Conservation (phyloP, 805 yeast genomes). For the Barnettozyma wickerhamii region DNA sequence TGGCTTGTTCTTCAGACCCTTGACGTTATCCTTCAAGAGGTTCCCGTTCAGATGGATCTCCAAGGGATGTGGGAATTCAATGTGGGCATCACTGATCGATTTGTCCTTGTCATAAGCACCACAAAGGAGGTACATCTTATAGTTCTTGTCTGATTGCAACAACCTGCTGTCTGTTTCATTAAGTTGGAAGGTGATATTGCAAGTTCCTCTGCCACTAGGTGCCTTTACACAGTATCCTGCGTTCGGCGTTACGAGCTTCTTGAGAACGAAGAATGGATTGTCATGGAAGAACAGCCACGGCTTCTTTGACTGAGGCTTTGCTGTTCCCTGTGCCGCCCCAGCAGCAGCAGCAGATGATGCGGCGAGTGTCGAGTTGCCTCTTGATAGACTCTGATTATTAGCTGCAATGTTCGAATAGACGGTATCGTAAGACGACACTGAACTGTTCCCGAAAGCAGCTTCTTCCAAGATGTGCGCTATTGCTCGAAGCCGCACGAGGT, state of each 20-base stretch:
- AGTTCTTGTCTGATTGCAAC: slow-evolving; percentile 28
- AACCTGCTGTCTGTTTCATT: slow-evolving; percentile 36
- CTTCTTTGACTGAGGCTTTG: slow-evolving; percentile 20
- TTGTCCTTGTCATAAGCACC: slow-evolving; percentile 36
- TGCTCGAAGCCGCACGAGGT: slow-evolving; percentile 40
- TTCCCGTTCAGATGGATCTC: slow-evolving; percentile 60
- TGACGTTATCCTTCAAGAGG: slow-evolving; percentile 47
- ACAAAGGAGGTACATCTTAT: slow-evolving; percentile 48
- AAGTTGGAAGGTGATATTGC: slow-evolving; percentile 39
- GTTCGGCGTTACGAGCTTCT: slow-evolving; percentile 41
- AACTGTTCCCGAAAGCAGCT: slow-evolving; percentile 27
- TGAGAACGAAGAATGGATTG: slow-evolving; percentile 52
- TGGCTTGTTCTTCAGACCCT: slow-evolving; percentile 70
- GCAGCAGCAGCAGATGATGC: too few relatives aligned
- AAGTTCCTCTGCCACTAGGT: slow-evolving; percentile 42
- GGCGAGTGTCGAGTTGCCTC: neutral
- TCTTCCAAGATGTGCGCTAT: slow-evolving; percentile 41
- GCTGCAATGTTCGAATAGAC: slow-evolving; percentile 14
- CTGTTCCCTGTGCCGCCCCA: too few relatives aligned
- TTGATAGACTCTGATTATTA: neutral
- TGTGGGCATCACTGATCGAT: slow-evolving; percentile 27
- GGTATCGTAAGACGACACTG: slow-evolving; percentile 35
- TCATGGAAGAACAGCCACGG: slow-evolving; percentile 47
- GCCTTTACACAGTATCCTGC: slow-evolving; percentile 42
- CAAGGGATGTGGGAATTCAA: slow-evolving; percentile 69